phyloP scores from a whole-genome alignment of 202 grass and related monocot species.

The Panicum virgatum region DNA sequence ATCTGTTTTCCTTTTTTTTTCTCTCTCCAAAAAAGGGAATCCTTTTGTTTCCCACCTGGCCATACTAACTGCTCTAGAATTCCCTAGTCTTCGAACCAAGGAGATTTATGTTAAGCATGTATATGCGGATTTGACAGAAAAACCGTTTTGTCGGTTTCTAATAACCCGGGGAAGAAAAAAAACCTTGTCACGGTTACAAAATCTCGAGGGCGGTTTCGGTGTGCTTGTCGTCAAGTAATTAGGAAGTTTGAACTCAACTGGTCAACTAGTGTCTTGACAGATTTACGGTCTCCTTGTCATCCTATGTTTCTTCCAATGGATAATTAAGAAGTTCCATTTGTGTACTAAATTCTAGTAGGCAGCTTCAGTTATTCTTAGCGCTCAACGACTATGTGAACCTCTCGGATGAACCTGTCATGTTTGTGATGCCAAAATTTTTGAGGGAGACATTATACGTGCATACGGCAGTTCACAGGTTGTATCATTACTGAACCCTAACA shows the following conservation, averaged over 20 bases:
- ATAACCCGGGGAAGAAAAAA: not conserved
- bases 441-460: not conserved
- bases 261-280: conserved; percentile 7
- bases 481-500: not conserved
- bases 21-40: not conserved
- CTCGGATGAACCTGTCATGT: not conserved
- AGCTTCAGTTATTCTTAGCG: not conserved
- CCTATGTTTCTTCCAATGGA: not conserved
- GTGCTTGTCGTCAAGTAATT: not conserved
- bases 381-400: not conserved
- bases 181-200: not conserved
- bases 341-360: not conserved
- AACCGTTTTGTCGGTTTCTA: not conserved
- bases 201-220: not conserved
- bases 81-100: not conserved
- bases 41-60: not conserved
- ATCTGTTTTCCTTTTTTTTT: not conserved
- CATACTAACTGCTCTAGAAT: not conserved
- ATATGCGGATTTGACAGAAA: not conserved
- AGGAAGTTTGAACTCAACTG: not conserved
- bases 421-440: not conserved
- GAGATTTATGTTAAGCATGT: not conserved
- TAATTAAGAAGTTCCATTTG: too few species aligned
- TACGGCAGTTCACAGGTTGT: not conserved
- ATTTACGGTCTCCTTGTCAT: not conserved